Evolutionary conservation across 2,329 filamentous ascomycete species (phyloP).

Genomic region (Ophidiomyces ophidiicola): DNA sequence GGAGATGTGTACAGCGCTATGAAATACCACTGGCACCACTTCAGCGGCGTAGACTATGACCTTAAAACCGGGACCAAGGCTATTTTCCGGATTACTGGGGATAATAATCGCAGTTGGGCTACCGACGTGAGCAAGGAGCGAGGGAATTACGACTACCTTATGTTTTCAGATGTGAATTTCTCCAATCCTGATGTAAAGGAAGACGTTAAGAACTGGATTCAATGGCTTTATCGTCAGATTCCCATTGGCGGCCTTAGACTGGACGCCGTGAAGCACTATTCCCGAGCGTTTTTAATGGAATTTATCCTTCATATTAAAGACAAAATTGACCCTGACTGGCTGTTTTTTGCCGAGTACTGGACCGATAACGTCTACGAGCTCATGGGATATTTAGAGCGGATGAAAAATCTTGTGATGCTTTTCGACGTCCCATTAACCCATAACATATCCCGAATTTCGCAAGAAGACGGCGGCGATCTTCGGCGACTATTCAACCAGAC

Average conservation of each 20-base stretch:
- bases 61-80: slow-evolving; percentile 44
- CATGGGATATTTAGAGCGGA: slow-evolving; percentile 44
- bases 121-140: slow-evolving; percentile 49
- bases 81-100: slow-evolving; percentile 54
- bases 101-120: slow-evolving; percentile 51
- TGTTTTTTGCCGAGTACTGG: slow-evolving; percentile 62
- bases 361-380: slow-evolving; percentile 46
- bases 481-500: slow-evolving; percentile 51
- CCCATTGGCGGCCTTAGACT: slow-evolving; percentile 55
- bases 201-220: slow-evolving; percentile 55
- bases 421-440: slow-evolving; percentile 60
- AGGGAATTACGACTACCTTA: slow-evolving; percentile 57
- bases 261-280: slow-evolving; percentile 63
- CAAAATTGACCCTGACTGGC: slow-evolving; percentile 42
- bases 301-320: slow-evolving; percentile 49
- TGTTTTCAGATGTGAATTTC: slow-evolving; percentile 62
- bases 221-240: slow-evolving; percentile 52
- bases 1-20: slow-evolving; percentile 47
- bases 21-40: slow-evolving; percentile 57
- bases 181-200: slow-evolving; percentile 48
- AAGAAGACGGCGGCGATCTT: slow-evolving; percentile 46
- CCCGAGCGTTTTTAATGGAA: slow-evolving; percentile 51
- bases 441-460: slow-evolving; percentile 52
- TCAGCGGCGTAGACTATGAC: slow-evolving; percentile 57
- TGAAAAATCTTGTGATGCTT: slow-evolving; percentile 47